phyloP scores from a whole-genome alignment of 2,329 filamentous ascomycete genomes.

The Talaromyces pinophilus region DNA sequence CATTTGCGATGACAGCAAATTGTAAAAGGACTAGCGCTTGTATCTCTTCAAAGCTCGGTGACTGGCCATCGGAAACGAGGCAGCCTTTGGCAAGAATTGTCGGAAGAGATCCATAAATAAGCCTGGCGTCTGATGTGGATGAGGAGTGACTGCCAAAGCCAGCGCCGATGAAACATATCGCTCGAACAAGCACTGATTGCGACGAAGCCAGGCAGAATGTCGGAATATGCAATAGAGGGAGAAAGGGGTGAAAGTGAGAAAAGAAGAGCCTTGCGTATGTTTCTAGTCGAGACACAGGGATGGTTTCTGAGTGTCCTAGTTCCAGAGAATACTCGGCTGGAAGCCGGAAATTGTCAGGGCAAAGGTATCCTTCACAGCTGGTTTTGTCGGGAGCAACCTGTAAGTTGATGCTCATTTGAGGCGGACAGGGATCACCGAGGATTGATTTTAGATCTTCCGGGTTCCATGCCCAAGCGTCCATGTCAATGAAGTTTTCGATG shows the following conservation, averaged over 20 bases:
- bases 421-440: neutral
- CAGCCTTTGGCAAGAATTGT: neutral
- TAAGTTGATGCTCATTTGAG: neutral
- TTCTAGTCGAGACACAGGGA: slow-evolving; percentile 3
- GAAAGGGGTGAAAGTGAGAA: slow-evolving; percentile 6
- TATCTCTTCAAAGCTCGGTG: neutral
- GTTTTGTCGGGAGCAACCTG: neutral
- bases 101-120: slow-evolving; percentile 1
- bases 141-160: neutral
- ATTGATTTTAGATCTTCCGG: neutral
- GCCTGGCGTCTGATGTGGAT: neutral
- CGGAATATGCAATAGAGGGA: neutral
- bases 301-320: neutral
- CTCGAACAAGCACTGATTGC: neutral
- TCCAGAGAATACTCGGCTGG: slow-evolving; percentile 5
- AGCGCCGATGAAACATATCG: slow-evolving; percentile 9
- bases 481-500: neutral
- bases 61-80: neutral
- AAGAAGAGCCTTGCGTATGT: slow-evolving; percentile 8
- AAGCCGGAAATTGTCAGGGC: slow-evolving; percentile 5
- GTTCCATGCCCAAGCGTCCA: slow-evolving; percentile 8
- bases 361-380: neutral
- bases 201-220: slow-evolving; percentile 10
- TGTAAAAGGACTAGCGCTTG: neutral
- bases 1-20: slow-evolving; percentile 2